Conservation (phyloP, 2,329 filamentous ascomycete species). For the Pseudogymnoascus verrucosus region DNA sequence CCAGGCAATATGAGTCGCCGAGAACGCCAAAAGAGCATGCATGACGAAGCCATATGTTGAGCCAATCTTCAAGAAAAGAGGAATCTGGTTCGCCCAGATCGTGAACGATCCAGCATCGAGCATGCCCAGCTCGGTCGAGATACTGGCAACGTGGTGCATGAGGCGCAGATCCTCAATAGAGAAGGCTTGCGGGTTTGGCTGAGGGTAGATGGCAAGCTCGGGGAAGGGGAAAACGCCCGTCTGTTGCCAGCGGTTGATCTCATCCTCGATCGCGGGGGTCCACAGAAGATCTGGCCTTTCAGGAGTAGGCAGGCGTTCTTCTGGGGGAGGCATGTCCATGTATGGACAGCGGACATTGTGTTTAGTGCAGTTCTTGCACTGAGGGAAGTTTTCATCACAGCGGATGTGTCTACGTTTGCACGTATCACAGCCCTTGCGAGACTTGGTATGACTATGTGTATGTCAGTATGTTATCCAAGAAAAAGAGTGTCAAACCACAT, state of each 20-base stretch:
- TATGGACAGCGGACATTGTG: constrained; percentile 98
- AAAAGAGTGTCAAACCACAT: constrained; percentile 23
- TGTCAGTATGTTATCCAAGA: constrained; percentile 16
- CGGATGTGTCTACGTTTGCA: constrained; percentile 97
- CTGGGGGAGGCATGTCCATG: constrained; percentile 72
- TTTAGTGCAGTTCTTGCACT: constrained; percentile 98
- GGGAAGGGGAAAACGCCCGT: constrained; percentile 82
- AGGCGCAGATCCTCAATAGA: constrained; percentile 74
- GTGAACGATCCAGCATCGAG: constrained; percentile 77
- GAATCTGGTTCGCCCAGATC: constrained; percentile 87
- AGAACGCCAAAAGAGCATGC: constrained; percentile 85
- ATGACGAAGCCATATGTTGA: constrained; percentile 82
- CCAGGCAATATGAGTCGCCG: constrained; percentile 90
- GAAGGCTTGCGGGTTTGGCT: constrained; percentile 64
- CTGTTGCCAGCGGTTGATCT: constrained; percentile 74
- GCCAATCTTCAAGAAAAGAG: constrained; percentile 76
- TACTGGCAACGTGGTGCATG: constrained; percentile 81
- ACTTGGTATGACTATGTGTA: constrained; percentile 81
- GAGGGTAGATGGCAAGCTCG: constrained; percentile 67
- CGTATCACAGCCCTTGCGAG: constrained; percentile 93
- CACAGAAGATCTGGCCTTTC: constrained; percentile 68
- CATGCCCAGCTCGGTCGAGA: constrained; percentile 73
- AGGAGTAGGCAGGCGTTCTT: constrained; percentile 53
- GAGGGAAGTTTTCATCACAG: constrained; percentile 94
- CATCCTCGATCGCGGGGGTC: constrained; percentile 75